Base-by-base conservation (phyloP, 495 filamentous ascomycete species). In the Penicillium maclennaniae region DNA sequence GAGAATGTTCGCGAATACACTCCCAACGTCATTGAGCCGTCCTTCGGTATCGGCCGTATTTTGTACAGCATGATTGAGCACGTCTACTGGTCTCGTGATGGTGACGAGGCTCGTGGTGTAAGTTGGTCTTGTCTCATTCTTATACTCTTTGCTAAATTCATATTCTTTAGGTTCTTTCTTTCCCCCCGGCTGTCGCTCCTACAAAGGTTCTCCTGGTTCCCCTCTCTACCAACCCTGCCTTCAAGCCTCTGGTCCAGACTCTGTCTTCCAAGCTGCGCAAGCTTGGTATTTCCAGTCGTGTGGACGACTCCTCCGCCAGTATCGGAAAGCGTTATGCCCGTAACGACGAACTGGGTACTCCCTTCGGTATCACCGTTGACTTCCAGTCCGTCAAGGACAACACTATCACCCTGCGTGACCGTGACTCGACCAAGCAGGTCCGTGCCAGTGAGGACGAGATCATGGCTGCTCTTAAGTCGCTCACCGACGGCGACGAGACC, bases 11-110 rank as follows among this genome's bases (percentile, higher is more conserved):
- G 88, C 53, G 87, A 91, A 65, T 91, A 87, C 72, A 90, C 83
- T 1, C 88, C 88, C 25, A 91, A 90, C 57, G 87, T 92, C 25
- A 91, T 92, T 51, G 87, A 92, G 71, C 88, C 88, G 1, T 91
- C 88, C 8, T 92, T 92, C 62, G 87, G 88, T 70, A 89, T 92
- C 57, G 88, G 88, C 44, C 79, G 88, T 45, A 89, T 91, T 36
- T 66, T 92, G 44, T 91, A 90, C 74, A 82, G 82, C 56, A 69
- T 91, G 59, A 82, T 89, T 47, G 88, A 92, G 72, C 88, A 92
- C 67, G 78, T 77, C 58, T 91, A 87, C 77, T 92, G 87, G 88
- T 82, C 78, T 27, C 79, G 86, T 42, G 73, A 78, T 42, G 79
- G 79, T 37, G 83, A 84, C 57, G 79, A 80, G 49, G 81, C 81